Percentiles rank a stretch among this genome's conserved stretches.
These are phyloP conservation scores for Tolypocladium ovalisporum DNA, from an alignment of 2,329 filamentous ascomycete genomes.

Conservation along the genomic window DNA sequence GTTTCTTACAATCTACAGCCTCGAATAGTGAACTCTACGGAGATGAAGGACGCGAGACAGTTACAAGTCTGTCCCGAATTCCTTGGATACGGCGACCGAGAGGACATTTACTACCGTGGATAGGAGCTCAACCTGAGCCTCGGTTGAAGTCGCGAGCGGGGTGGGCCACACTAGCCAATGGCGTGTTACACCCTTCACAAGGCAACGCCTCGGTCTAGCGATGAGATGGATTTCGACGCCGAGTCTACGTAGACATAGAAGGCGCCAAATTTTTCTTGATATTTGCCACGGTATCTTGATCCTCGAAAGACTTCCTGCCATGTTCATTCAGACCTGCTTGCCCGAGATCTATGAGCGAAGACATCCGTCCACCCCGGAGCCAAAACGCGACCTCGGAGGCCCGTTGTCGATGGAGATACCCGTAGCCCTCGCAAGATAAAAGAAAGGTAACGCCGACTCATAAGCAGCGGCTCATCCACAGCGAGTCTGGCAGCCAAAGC, in stretches of 20 bases:
- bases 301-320: neutral
- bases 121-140: neutral
- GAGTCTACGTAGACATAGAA: neutral
- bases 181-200: conserved; percentile 8
- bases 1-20: too few relatives aligned
- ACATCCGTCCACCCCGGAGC: neutral
- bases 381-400: neutral
- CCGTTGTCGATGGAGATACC: neutral
- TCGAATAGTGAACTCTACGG: neutral
- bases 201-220: neutral
- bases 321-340: neutral
- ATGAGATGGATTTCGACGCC: neutral
- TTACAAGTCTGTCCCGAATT: neutral
- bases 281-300: neutral
- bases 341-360: neutral
- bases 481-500: too few relatives aligned
- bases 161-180: conserved; percentile 5
- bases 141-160: neutral
- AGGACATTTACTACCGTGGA: neutral
- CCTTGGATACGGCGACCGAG: neutral
- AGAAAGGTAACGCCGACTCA: neutral
- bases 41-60: neutral
- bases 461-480: neutral
- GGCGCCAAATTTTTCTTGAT: neutral
- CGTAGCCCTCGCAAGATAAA: neutral